phyloP scores from a whole-genome alignment of 495 filamentous ascomycete species.

The Annulohypoxylon moriforme region DNA sequence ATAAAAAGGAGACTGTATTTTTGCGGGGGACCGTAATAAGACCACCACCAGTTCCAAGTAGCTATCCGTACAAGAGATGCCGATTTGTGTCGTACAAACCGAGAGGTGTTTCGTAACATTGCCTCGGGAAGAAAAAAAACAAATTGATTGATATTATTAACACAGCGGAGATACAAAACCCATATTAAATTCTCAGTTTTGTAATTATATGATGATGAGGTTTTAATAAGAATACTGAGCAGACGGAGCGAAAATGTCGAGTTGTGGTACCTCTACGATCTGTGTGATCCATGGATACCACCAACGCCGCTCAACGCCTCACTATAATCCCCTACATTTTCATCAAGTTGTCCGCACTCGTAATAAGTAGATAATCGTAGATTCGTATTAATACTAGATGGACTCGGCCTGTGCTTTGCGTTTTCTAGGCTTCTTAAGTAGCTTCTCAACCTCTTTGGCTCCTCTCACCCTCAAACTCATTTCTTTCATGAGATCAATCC shows the following conservation, averaged over 20 bases:
- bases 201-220: neutral
- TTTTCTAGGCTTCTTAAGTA: conserved; percentile 68
- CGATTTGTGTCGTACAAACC: conserved; percentile 25
- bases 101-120: neutral
- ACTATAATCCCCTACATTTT: neutral
- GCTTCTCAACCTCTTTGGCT: conserved; percentile 68
- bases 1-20: conserved; percentile 28
- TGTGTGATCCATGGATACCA: neutral
- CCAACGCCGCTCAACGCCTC: neutral
- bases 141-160: neutral
- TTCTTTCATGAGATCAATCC: conserved; percentile 85
- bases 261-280: neutral
- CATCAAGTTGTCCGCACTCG: neutral
- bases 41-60: neutral
- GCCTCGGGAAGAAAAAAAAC: neutral
- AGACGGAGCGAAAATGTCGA: neutral
- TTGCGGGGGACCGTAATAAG: conserved; percentile 31
- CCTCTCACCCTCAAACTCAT: conserved; percentile 77
- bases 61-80: neutral
- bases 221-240: neutral
- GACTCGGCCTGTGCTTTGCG: conserved; percentile 40
- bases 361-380: neutral
- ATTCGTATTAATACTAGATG: neutral
- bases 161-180: neutral
- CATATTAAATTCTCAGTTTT: neutral